These are phyloP conservation scores for Salinomyces thailandicus DNA, from an alignment of 2,329 filamentous ascomycete genomes.

Conservation along the genomic window DNA sequence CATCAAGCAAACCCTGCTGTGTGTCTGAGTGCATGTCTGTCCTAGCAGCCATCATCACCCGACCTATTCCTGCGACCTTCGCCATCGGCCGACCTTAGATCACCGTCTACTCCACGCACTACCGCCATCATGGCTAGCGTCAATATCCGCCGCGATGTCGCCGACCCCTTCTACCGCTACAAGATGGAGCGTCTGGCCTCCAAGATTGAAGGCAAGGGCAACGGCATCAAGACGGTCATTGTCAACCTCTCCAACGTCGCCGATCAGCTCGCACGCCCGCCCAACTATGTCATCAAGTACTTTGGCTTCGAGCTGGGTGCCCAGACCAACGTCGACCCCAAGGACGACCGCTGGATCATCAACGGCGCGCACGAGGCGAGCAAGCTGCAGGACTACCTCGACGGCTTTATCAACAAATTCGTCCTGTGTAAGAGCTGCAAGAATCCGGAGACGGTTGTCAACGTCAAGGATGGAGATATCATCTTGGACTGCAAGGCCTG, in stretches of 20 bases:
- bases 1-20: slow-evolving; percentile 18
- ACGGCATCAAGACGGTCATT: slow-evolving; percentile 98
- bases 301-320: slow-evolving; percentile 98
- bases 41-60: slow-evolving; percentile 16
- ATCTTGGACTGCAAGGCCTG: slow-evolving; percentile 97
- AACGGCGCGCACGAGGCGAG: slow-evolving; percentile 91
- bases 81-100: slow-evolving; percentile 4
- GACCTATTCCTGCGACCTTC: slow-evolving; percentile 4
- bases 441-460: slow-evolving; percentile 95
- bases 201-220: slow-evolving; percentile 99
- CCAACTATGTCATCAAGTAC: slow-evolving; percentile 97
- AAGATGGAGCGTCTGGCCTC: slow-evolving; percentile 99
- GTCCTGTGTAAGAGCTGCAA: slow-evolving; percentile 99
- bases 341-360: slow-evolving; percentile 99
- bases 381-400: slow-evolving; percentile 96
- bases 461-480: slow-evolving; percentile 88
- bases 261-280: slow-evolving; percentile 80
- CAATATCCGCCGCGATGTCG: slow-evolving; percentile 97
- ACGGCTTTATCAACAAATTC: slow-evolving; percentile 97
- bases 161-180: slow-evolving; percentile 99
- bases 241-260: slow-evolving; percentile 94
- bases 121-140: slow-evolving; percentile 82
- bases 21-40: slow-evolving; percentile 50
- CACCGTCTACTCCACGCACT: slow-evolving; percentile 6
- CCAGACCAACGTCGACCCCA: slow-evolving; percentile 94